Conservation (phyloP, 257 asterid species). For the Agastache rugosa region DNA sequence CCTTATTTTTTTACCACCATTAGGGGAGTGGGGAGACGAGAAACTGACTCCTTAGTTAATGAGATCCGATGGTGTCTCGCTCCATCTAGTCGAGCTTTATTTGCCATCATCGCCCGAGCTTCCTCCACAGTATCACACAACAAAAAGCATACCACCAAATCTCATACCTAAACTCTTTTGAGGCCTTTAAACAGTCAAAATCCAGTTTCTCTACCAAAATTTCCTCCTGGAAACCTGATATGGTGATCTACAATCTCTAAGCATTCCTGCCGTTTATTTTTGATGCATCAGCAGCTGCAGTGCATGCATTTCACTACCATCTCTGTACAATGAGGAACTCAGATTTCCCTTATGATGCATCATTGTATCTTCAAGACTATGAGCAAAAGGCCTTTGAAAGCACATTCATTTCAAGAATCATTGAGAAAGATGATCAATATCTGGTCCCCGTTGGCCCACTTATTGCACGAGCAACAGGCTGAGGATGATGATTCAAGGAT, state of each 20-base stretch:
- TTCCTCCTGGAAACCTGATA: constrained; percentile 36
- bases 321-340: not conserved
- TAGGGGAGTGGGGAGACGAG: too few species aligned
- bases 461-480: constrained; percentile 1
- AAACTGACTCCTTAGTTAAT: too few species aligned
- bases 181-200: constrained; percentile 30
- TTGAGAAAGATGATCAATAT: too few species aligned
- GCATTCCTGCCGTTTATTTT: constrained; percentile 45
- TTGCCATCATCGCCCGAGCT: constrained; percentile 42
- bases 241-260: constrained; percentile 46
- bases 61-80: too few species aligned
- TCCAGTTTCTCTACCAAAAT: constrained; percentile 37
- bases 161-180: constrained; percentile 37
- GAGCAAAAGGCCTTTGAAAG: constrained; percentile 30
- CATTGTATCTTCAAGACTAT: constrained; percentile 22
- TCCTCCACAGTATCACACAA: constrained; percentile 37
- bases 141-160: constrained; percentile 19
- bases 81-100: constrained; percentile 27
- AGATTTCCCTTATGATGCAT: constrained; percentile 39
- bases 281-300: constrained; percentile 34
- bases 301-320: constrained; percentile 35
- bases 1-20: too few species aligned
- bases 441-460: constrained; percentile 47
- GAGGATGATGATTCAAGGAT: constrained; percentile 26
- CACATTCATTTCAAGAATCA: not conserved